These are phyloP conservation scores for Umbelopsis sp. DNA, from an alignment of 192 early-diverging fungal species.

Conservation along the genomic window DNA sequence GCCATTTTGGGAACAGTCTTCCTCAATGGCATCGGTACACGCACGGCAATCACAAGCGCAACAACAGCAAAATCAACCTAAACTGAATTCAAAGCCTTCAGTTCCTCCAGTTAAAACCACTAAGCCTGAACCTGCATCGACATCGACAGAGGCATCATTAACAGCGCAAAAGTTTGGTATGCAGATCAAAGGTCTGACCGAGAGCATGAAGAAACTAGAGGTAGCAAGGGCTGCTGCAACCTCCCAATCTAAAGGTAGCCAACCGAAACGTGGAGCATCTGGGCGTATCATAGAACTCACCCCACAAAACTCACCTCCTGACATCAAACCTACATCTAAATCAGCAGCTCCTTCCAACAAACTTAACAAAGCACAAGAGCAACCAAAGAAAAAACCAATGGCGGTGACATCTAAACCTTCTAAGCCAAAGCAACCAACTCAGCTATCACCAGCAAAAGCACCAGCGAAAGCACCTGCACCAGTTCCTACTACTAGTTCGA, in stretches of 20 bases:
- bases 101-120: background rate
- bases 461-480: background rate
- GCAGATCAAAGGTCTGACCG: background rate
- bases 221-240: background rate
- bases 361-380: too few relatives aligned
- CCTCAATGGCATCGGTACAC: background rate
- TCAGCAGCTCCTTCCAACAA: too few relatives aligned
- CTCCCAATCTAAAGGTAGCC: background rate
- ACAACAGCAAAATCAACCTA: background rate
- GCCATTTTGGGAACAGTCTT: conserved; percentile 34
- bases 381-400: background rate
- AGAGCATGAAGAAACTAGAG: background rate
- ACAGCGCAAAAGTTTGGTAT: background rate
- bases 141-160: background rate
- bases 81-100: background rate
- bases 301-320: background rate
- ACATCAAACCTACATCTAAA: too few relatives aligned
- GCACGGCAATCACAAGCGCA: background rate
- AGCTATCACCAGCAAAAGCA: background rate
- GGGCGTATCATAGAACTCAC: background rate
- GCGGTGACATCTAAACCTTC: background rate
- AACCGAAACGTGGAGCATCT: background rate
- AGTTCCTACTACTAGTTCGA: background rate
- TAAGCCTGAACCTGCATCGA: background rate
- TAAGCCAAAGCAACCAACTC: background rate